phyloP scores from a whole-genome alignment of 352 stramenopile species.

The Elongisporangium prolatum region DNA sequence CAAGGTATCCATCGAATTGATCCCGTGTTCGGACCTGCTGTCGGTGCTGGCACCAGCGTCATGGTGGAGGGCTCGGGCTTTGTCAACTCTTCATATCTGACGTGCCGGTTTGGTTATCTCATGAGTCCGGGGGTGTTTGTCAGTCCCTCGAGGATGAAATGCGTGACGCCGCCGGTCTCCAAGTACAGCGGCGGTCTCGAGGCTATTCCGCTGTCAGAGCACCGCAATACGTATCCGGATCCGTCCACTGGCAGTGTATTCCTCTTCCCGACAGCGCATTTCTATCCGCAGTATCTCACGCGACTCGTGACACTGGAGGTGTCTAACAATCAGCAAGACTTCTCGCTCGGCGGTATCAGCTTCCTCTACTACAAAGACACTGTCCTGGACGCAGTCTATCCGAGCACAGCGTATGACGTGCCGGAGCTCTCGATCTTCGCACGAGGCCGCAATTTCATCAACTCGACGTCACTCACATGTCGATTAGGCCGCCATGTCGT shows the following conservation, averaged over 20 bases:
- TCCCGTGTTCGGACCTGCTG: slow-evolving; percentile 87
- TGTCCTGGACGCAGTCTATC: slow-evolving; percentile 56
- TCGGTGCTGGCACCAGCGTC: slow-evolving; percentile 77
- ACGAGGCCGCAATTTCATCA: slow-evolving; percentile 85
- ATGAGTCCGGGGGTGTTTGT: slow-evolving; percentile 84
- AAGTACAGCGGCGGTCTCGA: slow-evolving; percentile 48
- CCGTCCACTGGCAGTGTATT: slow-evolving; percentile 56
- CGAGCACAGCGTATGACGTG: slow-evolving; percentile 43
- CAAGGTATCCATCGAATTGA: slow-evolving; percentile 68
- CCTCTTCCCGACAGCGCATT: slow-evolving; percentile 77
- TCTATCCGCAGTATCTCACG: slow-evolving; percentile 86
- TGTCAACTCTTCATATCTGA: slow-evolving; percentile 79
- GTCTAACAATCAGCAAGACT: slow-evolving; percentile 96
- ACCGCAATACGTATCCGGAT: slow-evolving; percentile 54
- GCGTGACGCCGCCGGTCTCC: slow-evolving; percentile 70
- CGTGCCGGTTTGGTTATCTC: slow-evolving; percentile 85
- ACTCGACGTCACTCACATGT: slow-evolving; percentile 89
- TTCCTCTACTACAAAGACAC: slow-evolving; percentile 93
- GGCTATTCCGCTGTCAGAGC: slow-evolving; percentile 60
- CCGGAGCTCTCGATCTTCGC: slow-evolving; percentile 55
- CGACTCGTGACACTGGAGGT: slow-evolving; percentile 92
- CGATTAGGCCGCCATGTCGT: slow-evolving; percentile 79
- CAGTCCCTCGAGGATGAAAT: slow-evolving; percentile 74
- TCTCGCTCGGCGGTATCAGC: slow-evolving; percentile 84
- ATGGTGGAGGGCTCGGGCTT: slow-evolving; percentile 85